These are phyloP conservation scores for Gonapodya sp. DNA, from an alignment of 192 early-diverging fungal species.

Conservation along the genomic window DNA sequence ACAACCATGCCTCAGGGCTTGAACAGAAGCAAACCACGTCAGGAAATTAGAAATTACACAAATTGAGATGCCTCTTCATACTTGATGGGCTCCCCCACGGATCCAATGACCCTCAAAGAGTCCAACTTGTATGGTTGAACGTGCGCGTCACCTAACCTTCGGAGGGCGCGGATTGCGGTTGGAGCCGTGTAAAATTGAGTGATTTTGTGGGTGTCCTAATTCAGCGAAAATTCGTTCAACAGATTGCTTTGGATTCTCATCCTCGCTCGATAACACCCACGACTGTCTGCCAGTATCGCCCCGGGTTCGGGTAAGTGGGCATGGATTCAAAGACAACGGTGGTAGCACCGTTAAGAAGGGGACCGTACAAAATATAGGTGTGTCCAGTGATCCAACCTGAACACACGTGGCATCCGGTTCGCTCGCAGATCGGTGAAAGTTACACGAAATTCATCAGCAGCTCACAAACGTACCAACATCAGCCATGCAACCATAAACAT, in stretches of 20 bases:
- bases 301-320: conserved; percentile 79
- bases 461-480: neutral
- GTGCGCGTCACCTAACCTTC: conserved; percentile 69
- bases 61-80: too few relatives aligned
- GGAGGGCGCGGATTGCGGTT: conserved; percentile 89
- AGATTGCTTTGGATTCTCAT: neutral
- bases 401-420: neutral
- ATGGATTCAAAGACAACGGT: conserved; percentile 90
- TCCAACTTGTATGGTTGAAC: conserved; percentile 72
- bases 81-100: conserved; percentile 92
- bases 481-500: conserved; percentile 69
- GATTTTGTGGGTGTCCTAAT: conserved; percentile 33
- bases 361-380: conserved; percentile 89
- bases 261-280: neutral
- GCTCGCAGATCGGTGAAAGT: neutral
- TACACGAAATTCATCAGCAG: too few relatives aligned
- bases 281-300: conserved; percentile 34
- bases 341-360: conserved; percentile 74
- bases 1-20: conserved; percentile 95
- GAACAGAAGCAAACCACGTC: conserved; percentile 16
- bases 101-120: conserved; percentile 79
- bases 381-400: conserved; percentile 46
- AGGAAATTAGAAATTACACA: neutral
- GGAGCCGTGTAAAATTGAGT: conserved; percentile 98
- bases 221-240: neutral